phyloP scores from a whole-genome alignment of 345 rosid genomes.

The Citrus mangshanensis region DNA sequence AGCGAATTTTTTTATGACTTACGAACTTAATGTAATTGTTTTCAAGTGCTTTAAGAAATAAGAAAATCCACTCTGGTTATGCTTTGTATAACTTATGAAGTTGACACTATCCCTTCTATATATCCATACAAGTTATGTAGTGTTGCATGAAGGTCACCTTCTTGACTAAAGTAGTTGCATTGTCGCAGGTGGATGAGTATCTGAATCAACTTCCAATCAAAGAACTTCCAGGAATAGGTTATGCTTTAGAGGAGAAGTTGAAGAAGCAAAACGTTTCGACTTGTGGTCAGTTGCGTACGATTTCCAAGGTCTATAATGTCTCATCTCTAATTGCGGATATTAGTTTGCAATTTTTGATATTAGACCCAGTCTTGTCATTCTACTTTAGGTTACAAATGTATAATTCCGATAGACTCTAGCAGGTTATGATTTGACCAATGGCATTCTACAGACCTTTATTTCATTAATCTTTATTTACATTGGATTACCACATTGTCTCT shows the following conservation, averaged over 20 bases:
- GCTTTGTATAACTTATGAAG: background rate
- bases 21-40: background rate
- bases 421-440: background rate
- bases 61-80: background rate
- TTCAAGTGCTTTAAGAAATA: background rate
- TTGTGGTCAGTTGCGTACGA: conserved; percentile 70
- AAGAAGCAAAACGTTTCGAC: conserved; percentile 57
- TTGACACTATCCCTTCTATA: background rate
- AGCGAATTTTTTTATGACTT: background rate
- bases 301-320: conserved; percentile 58
- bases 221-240: conserved; percentile 88
- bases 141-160: conserved; percentile 1
- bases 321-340: background rate
- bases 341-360: conserved; percentile 2
- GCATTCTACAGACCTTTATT: background rate
- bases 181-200: conserved; percentile 66
- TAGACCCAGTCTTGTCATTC: background rate
- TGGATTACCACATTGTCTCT: background rate
- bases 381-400: background rate
- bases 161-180: conserved; percentile 13
- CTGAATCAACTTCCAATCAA: conserved; percentile 65
- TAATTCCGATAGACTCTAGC: background rate
- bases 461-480: background rate
- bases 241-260: conserved; percentile 77
- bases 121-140: background rate